Percentiles rank a stretch among this genome's conserved stretches.
These are phyloP conservation scores for Euphrasia arctica DNA, from an alignment of 305 asterid genomes.

Conservation along the genomic window DNA sequence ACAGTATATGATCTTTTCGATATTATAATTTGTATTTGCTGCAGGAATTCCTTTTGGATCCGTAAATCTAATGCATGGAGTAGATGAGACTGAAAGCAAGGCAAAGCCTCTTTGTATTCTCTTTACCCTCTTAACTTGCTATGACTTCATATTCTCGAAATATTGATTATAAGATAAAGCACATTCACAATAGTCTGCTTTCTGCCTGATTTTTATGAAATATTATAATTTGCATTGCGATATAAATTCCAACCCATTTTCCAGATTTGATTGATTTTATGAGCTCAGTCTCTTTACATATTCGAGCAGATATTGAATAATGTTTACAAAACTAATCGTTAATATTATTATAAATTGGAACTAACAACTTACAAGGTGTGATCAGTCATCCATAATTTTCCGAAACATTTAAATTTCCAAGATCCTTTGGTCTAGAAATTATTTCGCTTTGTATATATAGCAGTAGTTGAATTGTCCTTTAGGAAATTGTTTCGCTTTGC, in stretches of 20 bases:
- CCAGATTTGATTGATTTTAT: background rate
- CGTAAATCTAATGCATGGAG: conserved; percentile 90
- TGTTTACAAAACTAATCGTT: background rate
- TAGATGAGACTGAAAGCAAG: conserved; percentile 98
- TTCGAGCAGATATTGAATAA: background rate
- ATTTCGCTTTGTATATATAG: conserved; percentile 4
- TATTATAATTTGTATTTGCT: conserved; percentile 30
- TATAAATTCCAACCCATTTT: conserved; percentile 5
- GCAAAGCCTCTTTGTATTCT: conserved; percentile 73
- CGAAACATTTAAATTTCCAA: conserved; percentile 9
- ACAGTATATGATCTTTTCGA: conserved; percentile 34
- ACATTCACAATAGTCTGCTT: conserved; percentile 6
- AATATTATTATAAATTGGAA: conserved; percentile 17
- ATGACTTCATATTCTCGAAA: conserved; percentile 24
- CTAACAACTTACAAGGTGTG: background rate
- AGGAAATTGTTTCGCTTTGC: too few relatives aligned
- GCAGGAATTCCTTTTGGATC: conserved; percentile 99
- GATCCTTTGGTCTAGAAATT: conserved; percentile 7
- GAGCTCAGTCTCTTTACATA: conserved; percentile 5
- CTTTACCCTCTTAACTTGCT: conserved; percentile 46
- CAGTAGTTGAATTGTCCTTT: background rate
- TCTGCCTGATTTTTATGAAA: conserved; percentile 18
- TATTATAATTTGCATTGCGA: background rate
- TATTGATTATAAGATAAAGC: conserved; percentile 2
- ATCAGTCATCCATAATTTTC: conserved; percentile 16